A percentile compares a stretch with the other conserved stretches of the same genome.
Conservation (phyloP, 1,139 yeast genomes). For the Debaryomyces coudertii region DNA sequence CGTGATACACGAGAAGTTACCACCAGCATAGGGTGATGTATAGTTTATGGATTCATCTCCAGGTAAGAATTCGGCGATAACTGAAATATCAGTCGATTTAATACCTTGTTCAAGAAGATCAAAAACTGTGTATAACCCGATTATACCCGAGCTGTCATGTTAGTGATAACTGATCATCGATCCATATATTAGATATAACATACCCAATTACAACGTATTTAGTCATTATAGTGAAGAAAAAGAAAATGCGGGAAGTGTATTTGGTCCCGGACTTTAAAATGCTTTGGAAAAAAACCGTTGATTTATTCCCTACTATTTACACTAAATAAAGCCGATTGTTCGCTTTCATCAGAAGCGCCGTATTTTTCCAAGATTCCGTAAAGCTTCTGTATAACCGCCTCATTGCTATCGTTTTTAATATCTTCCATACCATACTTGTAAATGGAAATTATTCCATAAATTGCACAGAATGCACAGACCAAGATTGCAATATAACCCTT, state of each 20-base stretch:
- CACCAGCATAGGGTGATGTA: constrained; percentile 85
- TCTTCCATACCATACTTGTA: constrained; percentile 84
- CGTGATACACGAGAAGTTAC: constrained; percentile 67
- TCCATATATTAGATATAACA: constrained; percentile 6
- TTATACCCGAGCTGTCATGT: constrained; percentile 59
- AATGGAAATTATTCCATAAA: constrained; percentile 76
- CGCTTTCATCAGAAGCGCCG: constrained; percentile 23
- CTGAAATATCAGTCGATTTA: constrained; percentile 50
- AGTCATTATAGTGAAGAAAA: constrained; percentile 22
- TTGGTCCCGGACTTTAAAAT: background rate
- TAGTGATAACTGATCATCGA: constrained; percentile 10
- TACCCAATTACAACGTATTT: constrained; percentile 39
- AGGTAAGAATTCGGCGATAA: constrained; percentile 66
- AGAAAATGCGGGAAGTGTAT: constrained; percentile 9
- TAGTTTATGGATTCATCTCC: constrained; percentile 73
- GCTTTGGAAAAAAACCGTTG: background rate
- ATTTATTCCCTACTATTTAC: constrained; percentile 23
- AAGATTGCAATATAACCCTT: constrained; percentile 88
- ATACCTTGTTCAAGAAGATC: constrained; percentile 51
- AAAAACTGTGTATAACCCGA: constrained; percentile 69
- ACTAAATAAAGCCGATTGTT: constrained; percentile 37
- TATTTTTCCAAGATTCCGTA: constrained; percentile 42
- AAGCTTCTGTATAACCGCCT: constrained; percentile 54
- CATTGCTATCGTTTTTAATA: constrained; percentile 56
- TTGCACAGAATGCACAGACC: constrained; percentile 76